A percentile compares a stretch with the other conserved stretches of the same genome.
phyloP scores from a whole-genome alignment of 345 rosid species.

The Euclidium syriacum region DNA sequence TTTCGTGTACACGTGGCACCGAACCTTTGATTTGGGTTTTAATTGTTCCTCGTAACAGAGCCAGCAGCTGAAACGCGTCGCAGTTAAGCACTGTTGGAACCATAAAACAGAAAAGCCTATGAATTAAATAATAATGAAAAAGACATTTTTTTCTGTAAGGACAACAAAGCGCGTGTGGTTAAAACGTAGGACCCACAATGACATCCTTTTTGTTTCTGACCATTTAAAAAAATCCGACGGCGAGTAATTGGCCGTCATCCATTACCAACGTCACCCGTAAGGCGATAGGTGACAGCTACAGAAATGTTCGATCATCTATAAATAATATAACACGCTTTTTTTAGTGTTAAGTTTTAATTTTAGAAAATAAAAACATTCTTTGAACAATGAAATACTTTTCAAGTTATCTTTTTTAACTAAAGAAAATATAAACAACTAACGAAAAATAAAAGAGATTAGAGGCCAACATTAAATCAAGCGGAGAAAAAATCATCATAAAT shows the following conservation, averaged over 20 bases:
- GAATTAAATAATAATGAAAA: neutral
- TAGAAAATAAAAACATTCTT: too few species aligned
- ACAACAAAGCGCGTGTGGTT: constrained; percentile 26
- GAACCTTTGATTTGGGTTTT: neutral
- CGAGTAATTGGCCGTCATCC: constrained; percentile 3
- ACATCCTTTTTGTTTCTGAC: neutral
- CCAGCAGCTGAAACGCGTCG: constrained; percentile 26
- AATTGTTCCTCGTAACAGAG: neutral
- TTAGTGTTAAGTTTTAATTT: too few species aligned
- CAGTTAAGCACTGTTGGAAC: constrained; percentile 14
- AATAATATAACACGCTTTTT: too few species aligned
- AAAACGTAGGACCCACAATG: constrained; percentile 11
- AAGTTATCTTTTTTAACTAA: too few species aligned
- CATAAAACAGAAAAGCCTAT: constrained; percentile 3
- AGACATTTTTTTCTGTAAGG: too few species aligned
- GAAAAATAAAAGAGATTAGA: too few species aligned
- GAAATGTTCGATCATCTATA: too few species aligned
- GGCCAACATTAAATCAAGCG: too few species aligned
- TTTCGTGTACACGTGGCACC: constrained; percentile 5
- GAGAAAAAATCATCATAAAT: too few species aligned
- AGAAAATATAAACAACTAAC: too few species aligned
- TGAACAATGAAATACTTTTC: too few species aligned
- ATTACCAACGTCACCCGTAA: constrained; percentile 18
- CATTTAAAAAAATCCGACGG: neutral
- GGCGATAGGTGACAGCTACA: constrained; percentile 9